Conservation (phyloP, 2,329 filamentous ascomycete species). For the Blastomyces silverae region DNA sequence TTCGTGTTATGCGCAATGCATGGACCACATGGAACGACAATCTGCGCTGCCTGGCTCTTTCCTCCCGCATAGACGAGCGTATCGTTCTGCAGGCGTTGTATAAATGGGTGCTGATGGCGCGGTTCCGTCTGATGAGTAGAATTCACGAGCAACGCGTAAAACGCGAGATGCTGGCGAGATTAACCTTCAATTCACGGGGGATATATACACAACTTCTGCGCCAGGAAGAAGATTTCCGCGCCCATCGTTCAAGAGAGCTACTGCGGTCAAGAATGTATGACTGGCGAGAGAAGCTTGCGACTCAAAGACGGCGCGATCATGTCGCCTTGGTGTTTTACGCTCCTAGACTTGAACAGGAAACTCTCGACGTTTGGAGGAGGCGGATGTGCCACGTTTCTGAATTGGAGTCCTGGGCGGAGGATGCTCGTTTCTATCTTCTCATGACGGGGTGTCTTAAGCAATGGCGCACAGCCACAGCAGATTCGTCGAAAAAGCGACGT, state of each 20-base stretch:
- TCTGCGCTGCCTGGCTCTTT: slow-evolving; percentile 49
- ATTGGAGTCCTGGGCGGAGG: slow-evolving; percentile 48
- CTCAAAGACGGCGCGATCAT: slow-evolving; percentile 38
- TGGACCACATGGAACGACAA: slow-evolving; percentile 58
- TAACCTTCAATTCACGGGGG: slow-evolving; percentile 36
- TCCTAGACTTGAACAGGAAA: slow-evolving; percentile 38
- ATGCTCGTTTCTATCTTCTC: slow-evolving; percentile 53
- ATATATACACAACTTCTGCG: slow-evolving; percentile 35
- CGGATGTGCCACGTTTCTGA: slow-evolving; percentile 40
- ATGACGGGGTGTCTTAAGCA: slow-evolving; percentile 44
- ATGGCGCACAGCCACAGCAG: slow-evolving; percentile 47
- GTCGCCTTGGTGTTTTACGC: slow-evolving; percentile 41
- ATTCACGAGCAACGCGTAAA: slow-evolving; percentile 38
- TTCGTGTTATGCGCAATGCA: slow-evolving; percentile 50
- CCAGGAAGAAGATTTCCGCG: slow-evolving; percentile 34
- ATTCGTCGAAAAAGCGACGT: slow-evolving; percentile 48
- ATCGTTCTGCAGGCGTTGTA: slow-evolving; percentile 52
- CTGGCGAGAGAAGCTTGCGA: slow-evolving; percentile 36
- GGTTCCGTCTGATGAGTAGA: slow-evolving; percentile 37
- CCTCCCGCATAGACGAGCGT: slow-evolving; percentile 50
- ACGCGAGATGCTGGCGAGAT: slow-evolving; percentile 34
- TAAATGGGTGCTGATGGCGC: slow-evolving; percentile 53
- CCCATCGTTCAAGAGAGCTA: slow-evolving; percentile 31
- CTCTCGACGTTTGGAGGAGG: slow-evolving; percentile 35
- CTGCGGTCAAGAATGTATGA: slow-evolving; percentile 31